Evolutionary conservation across 768 basidiomycete species (phyloP).

Genomic region (Sporobolomyces pararoseus): DNA sequence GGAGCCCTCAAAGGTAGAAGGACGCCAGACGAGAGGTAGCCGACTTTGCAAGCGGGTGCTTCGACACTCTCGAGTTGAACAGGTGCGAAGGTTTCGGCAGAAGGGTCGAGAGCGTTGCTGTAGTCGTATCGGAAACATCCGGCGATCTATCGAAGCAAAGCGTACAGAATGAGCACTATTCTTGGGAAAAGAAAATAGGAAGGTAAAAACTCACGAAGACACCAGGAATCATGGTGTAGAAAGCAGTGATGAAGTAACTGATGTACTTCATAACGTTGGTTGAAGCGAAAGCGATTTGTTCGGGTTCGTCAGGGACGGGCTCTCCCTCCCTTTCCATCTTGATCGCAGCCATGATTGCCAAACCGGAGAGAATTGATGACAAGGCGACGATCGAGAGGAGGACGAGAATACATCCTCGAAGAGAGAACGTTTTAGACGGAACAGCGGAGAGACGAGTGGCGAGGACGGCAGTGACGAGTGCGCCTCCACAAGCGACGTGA

Average conservation of each 20-base stretch:
- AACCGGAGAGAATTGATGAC: neutral
- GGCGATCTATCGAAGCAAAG: conserved; percentile 4
- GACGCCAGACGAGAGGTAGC: conserved; percentile 13
- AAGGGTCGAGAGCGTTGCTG: conserved; percentile 18
- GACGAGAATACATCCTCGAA: conserved; percentile 8
- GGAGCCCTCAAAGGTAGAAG: conserved; percentile 18
- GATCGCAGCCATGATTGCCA: neutral
- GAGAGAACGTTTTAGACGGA: conserved; percentile 8
- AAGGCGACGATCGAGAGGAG: conserved; percentile 16
- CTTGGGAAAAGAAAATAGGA: neutral
- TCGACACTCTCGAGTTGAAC: conserved; percentile 18
- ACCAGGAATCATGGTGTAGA: conserved; percentile 5
- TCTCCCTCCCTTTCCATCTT: neutral
- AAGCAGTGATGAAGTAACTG: neutral
- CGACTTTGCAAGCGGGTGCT: neutral
- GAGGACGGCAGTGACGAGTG: conserved; percentile 12
- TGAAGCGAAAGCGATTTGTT: conserved; percentile 9
- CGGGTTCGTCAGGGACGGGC: neutral
- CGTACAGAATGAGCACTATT: neutral
- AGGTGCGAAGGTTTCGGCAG: conserved; percentile 1
- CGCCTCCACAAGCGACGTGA: neutral
- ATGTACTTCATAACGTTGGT: conserved; percentile 12
- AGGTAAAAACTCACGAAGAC: conserved; percentile 13
- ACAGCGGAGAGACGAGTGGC: neutral
- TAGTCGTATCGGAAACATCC: conserved; percentile 36